Base-by-base conservation (phyloP, 2,329 filamentous ascomycete species). In the Leptoxyphium fumago region DNA sequence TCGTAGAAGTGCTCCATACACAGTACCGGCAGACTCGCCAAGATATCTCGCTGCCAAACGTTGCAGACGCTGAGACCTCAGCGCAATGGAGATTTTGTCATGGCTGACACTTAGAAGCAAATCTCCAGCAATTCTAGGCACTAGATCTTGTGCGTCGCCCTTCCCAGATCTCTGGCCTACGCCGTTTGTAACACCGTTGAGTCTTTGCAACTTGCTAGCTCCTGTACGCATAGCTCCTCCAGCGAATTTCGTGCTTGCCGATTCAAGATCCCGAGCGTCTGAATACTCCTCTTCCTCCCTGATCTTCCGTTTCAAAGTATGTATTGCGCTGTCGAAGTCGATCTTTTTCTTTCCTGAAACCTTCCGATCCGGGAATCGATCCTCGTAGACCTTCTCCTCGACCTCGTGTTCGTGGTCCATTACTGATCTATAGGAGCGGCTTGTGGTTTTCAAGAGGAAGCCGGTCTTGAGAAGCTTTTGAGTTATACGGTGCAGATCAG, bases 91-190 rank as follows among this genome's bases (percentile, higher is more conserved):
- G 46, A 86, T 84, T 61, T 89, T 93, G 45, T 88, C 82, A 55
- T 85, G 81, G 58, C 94, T 95, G 44, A 95, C 70, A 26, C 81
- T 77, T 41, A 96, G 69, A 30, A 88, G 72, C 50, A 87, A 69
- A 46, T 82, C 75, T 62, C 63, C 61, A 53, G 61, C 55, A 52
- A 66, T 55, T 43, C 51, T 56, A 28, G 53, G 46, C 29, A 48
- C 54, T 11, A 54, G 51, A 32, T 57, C 54, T 10, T 55, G 51
- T 18, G 46, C 46, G 28, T 54, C 48, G 15, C 43, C 43, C 14
- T 42, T 29, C 7, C 26, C 46, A 41, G 46, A 46, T 41, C 54
- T 45, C 34, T 32, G 29, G 13, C 45, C 50, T 38, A 54, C 43
- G 13, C 59, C 60, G 41, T 62, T 62, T 13, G 50, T 42, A 14